Evolutionary conservation across 208 protist species (phyloP).

Genomic region (Borovskyia barvae): DNA sequence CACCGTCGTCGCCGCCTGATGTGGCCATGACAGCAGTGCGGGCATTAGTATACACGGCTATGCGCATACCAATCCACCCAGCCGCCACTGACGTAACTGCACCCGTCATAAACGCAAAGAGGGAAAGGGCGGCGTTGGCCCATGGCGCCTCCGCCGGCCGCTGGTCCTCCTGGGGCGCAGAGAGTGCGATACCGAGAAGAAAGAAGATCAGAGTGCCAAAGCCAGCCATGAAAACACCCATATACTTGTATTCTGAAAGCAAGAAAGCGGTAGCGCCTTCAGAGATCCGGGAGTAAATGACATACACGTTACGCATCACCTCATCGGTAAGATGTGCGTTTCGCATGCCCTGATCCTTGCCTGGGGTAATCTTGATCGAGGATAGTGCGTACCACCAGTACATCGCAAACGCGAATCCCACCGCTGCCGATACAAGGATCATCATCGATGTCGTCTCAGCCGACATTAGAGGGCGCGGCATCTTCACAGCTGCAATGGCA

Average conservation of each 20-base stretch:
- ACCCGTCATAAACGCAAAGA: conserved; percentile 72
- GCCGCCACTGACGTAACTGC: conserved; percentile 75
- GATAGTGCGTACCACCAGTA: conserved; percentile 82
- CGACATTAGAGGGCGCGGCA: conserved; percentile 32
- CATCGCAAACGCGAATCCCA: conserved; percentile 76
- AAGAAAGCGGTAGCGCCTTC: conserved; percentile 82
- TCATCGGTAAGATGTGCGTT: conserved; percentile 76
- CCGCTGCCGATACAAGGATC: conserved; percentile 49
- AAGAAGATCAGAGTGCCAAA: conserved; percentile 76
- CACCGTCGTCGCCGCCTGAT: conserved; percentile 47
- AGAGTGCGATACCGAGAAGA: conserved; percentile 68
- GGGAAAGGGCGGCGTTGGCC: conserved; percentile 58
- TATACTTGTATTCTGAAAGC: conserved; percentile 83
- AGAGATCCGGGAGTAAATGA: conserved; percentile 77
- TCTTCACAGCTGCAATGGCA: too few relatives aligned
- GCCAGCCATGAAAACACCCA: conserved; percentile 75
- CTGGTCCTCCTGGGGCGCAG: conserved; percentile 35
- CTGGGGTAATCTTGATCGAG: conserved; percentile 52
- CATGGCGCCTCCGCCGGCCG: conserved; percentile 35
- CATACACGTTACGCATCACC: conserved; percentile 85
- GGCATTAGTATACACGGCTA: conserved; percentile 88
- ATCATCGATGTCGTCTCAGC: conserved; percentile 28
- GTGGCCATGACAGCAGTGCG: conserved; percentile 84
- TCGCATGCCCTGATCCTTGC: conserved; percentile 59
- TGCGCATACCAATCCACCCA: conserved; percentile 90